Evolutionary conservation across 192 early-diverging fungal species (phyloP), one percentile per base, ranked within the genome.

Genomic region (Tieghemiomyces parasiticus): DNA sequence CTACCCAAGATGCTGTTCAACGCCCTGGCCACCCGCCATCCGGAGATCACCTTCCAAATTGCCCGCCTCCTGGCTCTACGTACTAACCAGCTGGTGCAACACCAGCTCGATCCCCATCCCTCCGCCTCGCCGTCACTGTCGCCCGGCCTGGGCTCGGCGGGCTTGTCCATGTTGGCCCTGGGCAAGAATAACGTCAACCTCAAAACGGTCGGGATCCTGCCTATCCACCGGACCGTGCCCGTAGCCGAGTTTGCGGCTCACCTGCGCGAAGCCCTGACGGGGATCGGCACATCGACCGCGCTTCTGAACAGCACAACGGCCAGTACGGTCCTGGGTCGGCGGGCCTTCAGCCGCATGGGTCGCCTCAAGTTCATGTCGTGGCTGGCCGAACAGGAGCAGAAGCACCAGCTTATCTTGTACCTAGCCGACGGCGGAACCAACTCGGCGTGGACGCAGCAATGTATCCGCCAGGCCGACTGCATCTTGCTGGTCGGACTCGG

Each of bases 1-100:
- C 87, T 99, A 73, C 96, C 96, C 4, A 91, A 89, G 49, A 90
- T 92, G 0, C 74, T 99, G 46, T 95, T 99, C 68, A 86, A 91
- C 62, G 86, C 93, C 20, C 79, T 99, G 46, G 88, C 94, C 28
- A 67, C 82, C 44, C 75, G 84, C 22, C 84, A 95, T 59, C 95
- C 96, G 2, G 88, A 87, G 35, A 88, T 99, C 60, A 93, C 90
- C 2, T 81, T 99, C 46, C 83, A 88, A 33, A 85, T 99, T 34
- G 84, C 89, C 32, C 82, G 93, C 12, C 80, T 96, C 50, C 85
- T 99, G 52, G 96, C 95, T 0, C 67, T 78, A 58, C 74, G 88
- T 24, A 74, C 80, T 8, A 65, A 75, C 4, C 80, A 78, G 62
- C 60, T 77, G 25, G 58, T 76, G 25, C 73, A 73, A 63, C 63